Evolutionary conservation across 2,329 filamentous ascomycete genomes (phyloP).

Genomic region (Aspergillus arachidicola): DNA sequence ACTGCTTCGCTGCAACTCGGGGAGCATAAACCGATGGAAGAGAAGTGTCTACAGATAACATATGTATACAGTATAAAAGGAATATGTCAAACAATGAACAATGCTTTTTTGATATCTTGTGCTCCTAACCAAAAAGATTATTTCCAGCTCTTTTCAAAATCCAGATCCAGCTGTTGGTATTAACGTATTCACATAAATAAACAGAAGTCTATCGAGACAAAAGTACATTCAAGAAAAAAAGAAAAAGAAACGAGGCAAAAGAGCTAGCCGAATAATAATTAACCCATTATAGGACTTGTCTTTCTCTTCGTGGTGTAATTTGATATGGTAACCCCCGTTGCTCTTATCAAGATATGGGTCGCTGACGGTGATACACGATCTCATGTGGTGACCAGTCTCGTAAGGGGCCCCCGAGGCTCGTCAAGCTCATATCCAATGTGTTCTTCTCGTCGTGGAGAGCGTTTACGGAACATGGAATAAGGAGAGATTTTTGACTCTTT

Average conservation of each 20-base stretch:
- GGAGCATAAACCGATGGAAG: not conserved
- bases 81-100: not conserved
- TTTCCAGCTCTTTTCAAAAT: not conserved
- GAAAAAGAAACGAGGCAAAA: not conserved
- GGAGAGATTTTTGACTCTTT: not conserved
- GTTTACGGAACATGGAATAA: not conserved
- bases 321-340: not conserved
- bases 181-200: constrained; percentile 2
- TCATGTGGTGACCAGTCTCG: not conserved
- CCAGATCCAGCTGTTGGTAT: constrained; percentile 3
- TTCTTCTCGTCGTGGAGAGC: not conserved
- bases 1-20: no score
- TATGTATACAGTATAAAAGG: not conserved
- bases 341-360: not conserved
- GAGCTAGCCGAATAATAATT: not conserved
- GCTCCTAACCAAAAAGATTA: not conserved
- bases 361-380: not conserved
- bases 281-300: not conserved
- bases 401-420: not conserved
- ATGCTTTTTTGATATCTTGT: not conserved
- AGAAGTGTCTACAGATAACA: not conserved
- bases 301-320: not conserved
- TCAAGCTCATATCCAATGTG: not conserved
- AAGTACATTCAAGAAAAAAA: not conserved
- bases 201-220: not conserved